Conservation (phyloP, 2,329 filamentous ascomycete genomes). For the Ophiostoma australiae region DNA sequence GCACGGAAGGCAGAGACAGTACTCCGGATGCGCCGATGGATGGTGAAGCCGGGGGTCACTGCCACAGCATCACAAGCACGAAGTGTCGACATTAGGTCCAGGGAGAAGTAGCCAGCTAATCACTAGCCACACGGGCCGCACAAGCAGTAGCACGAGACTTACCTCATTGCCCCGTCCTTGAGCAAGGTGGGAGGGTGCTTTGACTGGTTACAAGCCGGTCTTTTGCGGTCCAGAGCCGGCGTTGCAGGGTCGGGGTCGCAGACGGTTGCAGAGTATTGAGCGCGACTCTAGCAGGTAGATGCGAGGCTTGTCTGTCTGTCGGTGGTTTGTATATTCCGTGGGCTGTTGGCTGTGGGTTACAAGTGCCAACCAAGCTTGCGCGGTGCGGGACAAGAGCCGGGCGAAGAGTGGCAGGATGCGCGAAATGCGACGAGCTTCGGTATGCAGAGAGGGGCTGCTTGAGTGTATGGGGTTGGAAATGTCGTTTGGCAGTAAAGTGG, state of each 20-base stretch:
- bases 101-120: background rate
- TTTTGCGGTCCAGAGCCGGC: slow-evolving; percentile 1
- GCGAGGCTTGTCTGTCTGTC: background rate
- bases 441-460: slow-evolving; percentile 7
- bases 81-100: background rate
- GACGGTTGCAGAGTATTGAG: background rate
- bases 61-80: slow-evolving; percentile 1
- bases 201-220: slow-evolving; percentile 9
- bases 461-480: background rate
- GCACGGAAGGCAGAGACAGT: slow-evolving; percentile 1
- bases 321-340: background rate
- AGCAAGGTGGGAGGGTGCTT: background rate
- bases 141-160: background rate
- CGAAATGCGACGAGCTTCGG: slow-evolving; percentile 3
- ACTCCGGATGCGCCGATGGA: slow-evolving; percentile 11
- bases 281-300: background rate
- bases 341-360: background rate
- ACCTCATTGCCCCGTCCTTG: slow-evolving; percentile 11
- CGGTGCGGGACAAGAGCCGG: background rate
- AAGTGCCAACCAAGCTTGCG: background rate
- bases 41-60: background rate
- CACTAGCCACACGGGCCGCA: background rate
- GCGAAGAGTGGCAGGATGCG: background rate
- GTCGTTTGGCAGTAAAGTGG: background rate
- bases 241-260: background rate